Base-by-base conservation (phyloP, 1,284 basidiomycete species). In the Ustilago esculenta region DNA sequence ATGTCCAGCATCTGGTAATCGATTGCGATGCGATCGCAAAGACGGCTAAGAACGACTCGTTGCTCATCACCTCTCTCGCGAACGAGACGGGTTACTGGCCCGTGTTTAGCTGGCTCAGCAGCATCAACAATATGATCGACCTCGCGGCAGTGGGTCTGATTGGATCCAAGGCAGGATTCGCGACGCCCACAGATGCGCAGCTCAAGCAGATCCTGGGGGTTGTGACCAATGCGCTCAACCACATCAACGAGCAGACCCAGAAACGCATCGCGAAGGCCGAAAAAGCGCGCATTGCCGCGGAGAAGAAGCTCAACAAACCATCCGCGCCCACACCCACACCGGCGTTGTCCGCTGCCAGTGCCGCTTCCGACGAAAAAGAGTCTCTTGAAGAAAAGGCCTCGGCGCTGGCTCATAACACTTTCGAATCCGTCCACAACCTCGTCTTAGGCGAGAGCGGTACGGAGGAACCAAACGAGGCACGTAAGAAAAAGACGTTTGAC, bases 131-230 rank as follows among this genome's bases (percentile, higher is more conserved):
- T 64, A 83, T 98, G 54, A 88, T 98, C 59, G 95, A 98, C 79
- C 86, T 98, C n/a, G 94, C 92, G 0, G 90, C 90, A 51, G 88
- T 94, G 32, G 94, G 94, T 7, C 80, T 98, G 20, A 97, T 97
- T 72, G 95, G 95, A 1, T 93, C 95, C 80, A 98, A 98, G 85
- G 94, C 92, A 27, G 94, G 95, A 14, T 86, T 98, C 70, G 90
- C 89, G 42, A 90, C 87, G 10, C 90, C 93, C 0, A 85, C 93
- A n/a, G 86, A 89, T 30, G 90, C 92, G 35, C 93, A 98, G 82
- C 84, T 97, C 33, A 90, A 90, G 70, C 87, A 81, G 64, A 88
- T 98, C 34, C 86, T 98, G n/a, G 88, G 89, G 50, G 88, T 93
- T 9, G 90, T 91, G 14, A 88, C 87, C 4, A 85, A 84, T 5